Evolutionary conservation across 495 filamentous ascomycete species (phyloP).

Genomic region (Pseudoneurospora amorphoporcata): DNA sequence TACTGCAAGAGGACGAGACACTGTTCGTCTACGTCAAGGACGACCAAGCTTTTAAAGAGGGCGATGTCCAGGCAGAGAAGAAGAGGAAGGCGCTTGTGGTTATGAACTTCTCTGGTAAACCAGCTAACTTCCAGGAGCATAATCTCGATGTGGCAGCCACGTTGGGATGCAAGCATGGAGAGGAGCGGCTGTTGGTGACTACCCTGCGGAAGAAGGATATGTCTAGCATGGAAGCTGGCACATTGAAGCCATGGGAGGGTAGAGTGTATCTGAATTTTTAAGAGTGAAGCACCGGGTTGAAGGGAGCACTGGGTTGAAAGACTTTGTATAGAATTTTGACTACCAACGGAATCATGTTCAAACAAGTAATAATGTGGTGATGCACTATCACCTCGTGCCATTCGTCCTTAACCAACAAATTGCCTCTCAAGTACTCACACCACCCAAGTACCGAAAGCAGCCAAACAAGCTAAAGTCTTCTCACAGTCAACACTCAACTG

Average conservation of each 20-base stretch:
- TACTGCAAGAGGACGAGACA: constrained; percentile 14
- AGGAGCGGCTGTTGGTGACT: background rate
- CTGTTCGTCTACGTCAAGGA: constrained; percentile 11
- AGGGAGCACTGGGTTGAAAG: no score
- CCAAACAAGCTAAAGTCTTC: no score
- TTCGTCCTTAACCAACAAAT: no score
- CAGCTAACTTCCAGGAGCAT: background rate
- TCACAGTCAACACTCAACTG: no score
- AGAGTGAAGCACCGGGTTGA: background rate
- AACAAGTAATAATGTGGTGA: no score
- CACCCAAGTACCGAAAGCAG: no score
- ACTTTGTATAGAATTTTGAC: no score
- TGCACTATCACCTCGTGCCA: no score
- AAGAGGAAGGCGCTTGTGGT: constrained; percentile 8
- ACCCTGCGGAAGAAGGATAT: background rate
- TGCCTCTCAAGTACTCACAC: no score
- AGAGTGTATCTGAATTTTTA: constrained; percentile 7
- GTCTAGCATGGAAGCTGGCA: background rate
- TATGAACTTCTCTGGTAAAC: constrained; percentile 10
- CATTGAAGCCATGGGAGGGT: constrained; percentile 7
- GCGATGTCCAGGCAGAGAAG: background rate
- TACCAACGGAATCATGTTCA: no score
- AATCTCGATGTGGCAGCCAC: background rate
- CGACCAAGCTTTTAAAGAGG: background rate
- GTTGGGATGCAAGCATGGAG: background rate